phyloP scores from a whole-genome alignment of 495 filamentous ascomycete genomes.

The Lentithecium fluviatile region DNA sequence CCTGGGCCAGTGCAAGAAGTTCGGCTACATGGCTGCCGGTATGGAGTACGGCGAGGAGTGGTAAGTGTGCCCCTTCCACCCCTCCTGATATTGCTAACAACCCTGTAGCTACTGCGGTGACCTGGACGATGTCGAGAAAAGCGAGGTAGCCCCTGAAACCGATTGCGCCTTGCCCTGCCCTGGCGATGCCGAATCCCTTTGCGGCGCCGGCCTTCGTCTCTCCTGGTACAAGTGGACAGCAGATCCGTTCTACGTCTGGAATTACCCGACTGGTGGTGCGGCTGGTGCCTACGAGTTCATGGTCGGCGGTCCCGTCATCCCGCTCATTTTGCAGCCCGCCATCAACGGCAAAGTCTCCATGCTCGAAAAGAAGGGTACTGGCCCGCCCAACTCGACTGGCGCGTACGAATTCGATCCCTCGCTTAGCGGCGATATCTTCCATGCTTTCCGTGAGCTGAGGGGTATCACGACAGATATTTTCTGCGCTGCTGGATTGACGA shows the following conservation, averaged over 20 bases:
- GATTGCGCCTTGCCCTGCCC: not conserved
- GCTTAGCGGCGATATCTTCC: constrained; percentile 46
- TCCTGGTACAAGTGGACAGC: not conserved
- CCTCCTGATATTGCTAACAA: not conserved
- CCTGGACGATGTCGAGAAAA: not conserved
- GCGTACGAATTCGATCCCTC: constrained; percentile 62
- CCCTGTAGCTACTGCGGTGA: not conserved
- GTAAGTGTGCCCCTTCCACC: not conserved
- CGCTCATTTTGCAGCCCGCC: constrained; percentile 58
- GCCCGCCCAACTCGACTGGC: constrained; percentile 57
- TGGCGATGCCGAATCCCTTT: not conserved
- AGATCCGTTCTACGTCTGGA: constrained; percentile 40
- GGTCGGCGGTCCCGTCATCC: constrained; percentile 59
- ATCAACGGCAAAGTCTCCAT: constrained; percentile 65
- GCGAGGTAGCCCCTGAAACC: not conserved
- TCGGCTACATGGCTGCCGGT: constrained; percentile 9
- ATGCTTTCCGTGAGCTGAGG: constrained; percentile 56
- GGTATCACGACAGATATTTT: constrained; percentile 66
- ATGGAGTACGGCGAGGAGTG: constrained; percentile 13
- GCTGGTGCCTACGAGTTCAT: constrained; percentile 61
- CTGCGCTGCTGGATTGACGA: constrained; percentile 58
- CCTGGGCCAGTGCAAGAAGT: constrained; percentile 5
- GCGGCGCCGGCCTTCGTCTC: not conserved
- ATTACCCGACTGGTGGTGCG: constrained; percentile 52
- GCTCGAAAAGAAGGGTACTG: constrained; percentile 62